Evolutionary conservation across 495 filamentous ascomycete species (phyloP), one percentile per base, ranked within the genome.

Genomic region (Penicillium desertorum): DNA sequence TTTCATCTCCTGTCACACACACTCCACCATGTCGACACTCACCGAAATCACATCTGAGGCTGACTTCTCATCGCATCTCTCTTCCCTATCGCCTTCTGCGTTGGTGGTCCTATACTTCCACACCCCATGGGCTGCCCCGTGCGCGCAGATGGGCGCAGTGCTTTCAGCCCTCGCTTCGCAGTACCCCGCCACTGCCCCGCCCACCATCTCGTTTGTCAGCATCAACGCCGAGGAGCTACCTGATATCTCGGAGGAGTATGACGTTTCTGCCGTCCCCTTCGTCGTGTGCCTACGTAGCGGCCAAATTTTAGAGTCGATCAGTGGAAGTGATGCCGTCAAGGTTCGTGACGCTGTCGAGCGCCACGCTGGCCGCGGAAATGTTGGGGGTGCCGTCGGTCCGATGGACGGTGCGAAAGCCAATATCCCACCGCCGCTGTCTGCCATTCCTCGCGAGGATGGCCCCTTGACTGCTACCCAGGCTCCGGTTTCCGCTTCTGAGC

Each of bases 61-160:
- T 56, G 82, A 82, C 61, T 98, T 94, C 83, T 70, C 80, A 37
- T 62, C 80, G 34, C 79, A 88, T 68, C 69, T 89, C 54, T 71
- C 79, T 47, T 77, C 85, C 19, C 80, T 92, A 16, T 83, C 89
- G 0, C 62, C 85, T 5, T 79, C 85, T 6, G 80, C 88, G 11
- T 82, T 96, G 36, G 75, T 89, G 47, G 83, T 96, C 62, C 82
- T 96, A 63, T 96, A 91, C 70, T 98, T 98, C 78, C 87, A 96
- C 74, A 89, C 95, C 0, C 88, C 91, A 64, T 98, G 95, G 94
- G 94, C 95, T n/a, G 90, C 89, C 29, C 94, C 92, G 12, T 98
- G 94, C 78, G 81, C 88, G 52, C 92, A 96, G 74, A 96, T 96
- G 92, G 82, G 83, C 61, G 86, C 83, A n/a, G 87, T 96, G 54